phyloP scores from a whole-genome alignment of 345 rosid species.

The Theobroma cacao region DNA sequence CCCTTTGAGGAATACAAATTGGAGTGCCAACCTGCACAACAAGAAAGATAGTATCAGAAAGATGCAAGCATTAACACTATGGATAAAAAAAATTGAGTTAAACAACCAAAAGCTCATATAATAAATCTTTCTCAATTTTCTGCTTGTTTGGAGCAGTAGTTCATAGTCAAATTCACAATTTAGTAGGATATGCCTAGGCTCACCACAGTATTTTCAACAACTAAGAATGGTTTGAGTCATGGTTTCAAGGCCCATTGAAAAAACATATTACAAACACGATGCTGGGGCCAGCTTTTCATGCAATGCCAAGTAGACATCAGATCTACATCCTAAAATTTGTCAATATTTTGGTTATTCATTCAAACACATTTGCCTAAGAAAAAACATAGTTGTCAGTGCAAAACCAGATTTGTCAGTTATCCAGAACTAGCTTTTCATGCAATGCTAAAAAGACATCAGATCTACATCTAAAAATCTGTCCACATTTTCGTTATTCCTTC shows the following conservation, averaged over 20 bases:
- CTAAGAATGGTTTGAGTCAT: not conserved
- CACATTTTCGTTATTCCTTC: too few relatives aligned
- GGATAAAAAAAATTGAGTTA: not conserved
- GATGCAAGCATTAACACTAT: not conserved
- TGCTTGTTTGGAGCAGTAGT: not conserved
- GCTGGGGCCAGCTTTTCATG: not conserved
- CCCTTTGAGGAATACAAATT: conserved; percentile 76
- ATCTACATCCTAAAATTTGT: not conserved
- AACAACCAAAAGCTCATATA: not conserved
- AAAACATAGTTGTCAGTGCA: not conserved
- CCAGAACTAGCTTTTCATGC: too few relatives aligned
- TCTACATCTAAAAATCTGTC: too few relatives aligned
- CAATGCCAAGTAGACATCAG: not conserved
- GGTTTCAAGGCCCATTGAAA: not conserved
- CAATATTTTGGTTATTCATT: not conserved
- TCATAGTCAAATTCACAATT: not conserved
- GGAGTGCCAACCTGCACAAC: conserved; percentile 79
- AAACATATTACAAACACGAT: not conserved
- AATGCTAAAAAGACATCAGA: too few relatives aligned
- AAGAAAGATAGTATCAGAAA: conserved; percentile 8
- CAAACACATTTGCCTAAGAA: not conserved
- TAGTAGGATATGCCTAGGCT: not conserved
- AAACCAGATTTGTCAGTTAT: not conserved
- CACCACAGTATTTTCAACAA: not conserved
- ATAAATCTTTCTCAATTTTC: not conserved